Evolutionary conservation across 2,329 filamentous ascomycete species (phyloP).

Genomic region (Thielaviopsis musarum): DNA sequence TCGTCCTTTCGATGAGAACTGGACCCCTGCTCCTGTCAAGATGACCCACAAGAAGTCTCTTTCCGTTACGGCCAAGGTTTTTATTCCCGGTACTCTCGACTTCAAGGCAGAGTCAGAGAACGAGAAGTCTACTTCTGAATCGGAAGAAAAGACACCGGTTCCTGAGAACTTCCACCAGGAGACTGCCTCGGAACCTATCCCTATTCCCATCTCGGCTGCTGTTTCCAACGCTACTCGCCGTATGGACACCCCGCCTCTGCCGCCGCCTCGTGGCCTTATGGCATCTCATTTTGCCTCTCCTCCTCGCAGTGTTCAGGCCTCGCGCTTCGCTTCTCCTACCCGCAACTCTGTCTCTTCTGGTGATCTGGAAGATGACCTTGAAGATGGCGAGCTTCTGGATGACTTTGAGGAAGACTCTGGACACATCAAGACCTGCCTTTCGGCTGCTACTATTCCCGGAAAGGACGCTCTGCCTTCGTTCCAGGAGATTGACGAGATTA

Average conservation of each 20-base stretch:
- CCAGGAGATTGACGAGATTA: constrained; percentile 82
- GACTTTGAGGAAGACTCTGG: constrained; percentile 11
- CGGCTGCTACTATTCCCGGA: constrained; percentile 16
- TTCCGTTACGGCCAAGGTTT: constrained; percentile 55
- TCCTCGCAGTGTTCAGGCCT: constrained; percentile 24
- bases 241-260: constrained; percentile 15
- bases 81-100: constrained; percentile 32
- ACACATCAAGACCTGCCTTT: constrained; percentile 13
- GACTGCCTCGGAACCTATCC: constrained; percentile 12
- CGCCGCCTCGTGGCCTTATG: constrained; percentile 17
- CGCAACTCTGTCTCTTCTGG: constrained; percentile 28
- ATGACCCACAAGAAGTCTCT: constrained; percentile 34
- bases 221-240: constrained; percentile 6
- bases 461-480: constrained; percentile 34
- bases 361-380: constrained; percentile 17
- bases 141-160: constrained; percentile 12
- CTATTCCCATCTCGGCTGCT: constrained; percentile 12
- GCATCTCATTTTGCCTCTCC: constrained; percentile 33
- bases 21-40: constrained; percentile 22
- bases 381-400: constrained; percentile 16
- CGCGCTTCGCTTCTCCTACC: constrained; percentile 30
- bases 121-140: neutral
- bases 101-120: constrained; percentile 14
- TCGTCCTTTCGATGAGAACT: constrained; percentile 32
- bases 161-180: constrained; percentile 10